These are phyloP conservation scores for Salix brachista DNA, from an alignment of 345 rosid species.

Conservation along the genomic window DNA sequence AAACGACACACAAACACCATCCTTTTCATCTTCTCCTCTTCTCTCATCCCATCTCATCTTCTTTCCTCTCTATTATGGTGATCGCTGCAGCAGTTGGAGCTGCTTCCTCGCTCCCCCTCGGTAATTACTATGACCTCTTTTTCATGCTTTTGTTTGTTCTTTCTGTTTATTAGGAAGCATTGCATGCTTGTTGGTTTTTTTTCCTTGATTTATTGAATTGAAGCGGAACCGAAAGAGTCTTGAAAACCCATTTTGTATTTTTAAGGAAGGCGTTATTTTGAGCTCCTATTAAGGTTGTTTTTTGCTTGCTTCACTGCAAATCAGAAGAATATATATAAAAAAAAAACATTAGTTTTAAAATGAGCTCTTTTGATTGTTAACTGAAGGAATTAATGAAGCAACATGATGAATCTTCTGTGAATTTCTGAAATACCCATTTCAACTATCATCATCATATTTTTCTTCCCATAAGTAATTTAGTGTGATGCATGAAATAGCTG, in stretches of 20 bases:
- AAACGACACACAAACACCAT: not conserved
- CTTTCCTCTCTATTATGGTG: conserved; percentile 47
- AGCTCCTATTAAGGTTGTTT: not conserved
- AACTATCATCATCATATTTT: not conserved
- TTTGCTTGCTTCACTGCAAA: not conserved
- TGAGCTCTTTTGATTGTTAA: not conserved
- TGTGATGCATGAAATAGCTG: not conserved
- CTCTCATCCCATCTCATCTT: not conserved
- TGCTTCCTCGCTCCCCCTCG: conserved; percentile 57
- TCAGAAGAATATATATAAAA: not conserved
- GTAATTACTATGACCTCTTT: conserved; percentile 25
- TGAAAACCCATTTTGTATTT: conserved; percentile 1
- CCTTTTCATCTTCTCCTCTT: not conserved
- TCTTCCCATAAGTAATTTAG: not conserved
- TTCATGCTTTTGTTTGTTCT: conserved; percentile 2
- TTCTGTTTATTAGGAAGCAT: not conserved
- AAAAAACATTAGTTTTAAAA: not conserved
- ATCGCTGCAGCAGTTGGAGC: conserved; percentile 37
- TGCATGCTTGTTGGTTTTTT: not conserved
- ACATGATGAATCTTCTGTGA: not conserved
- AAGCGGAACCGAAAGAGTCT: not conserved
- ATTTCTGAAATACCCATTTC: not conserved
- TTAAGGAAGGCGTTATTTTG: conserved; percentile 1
- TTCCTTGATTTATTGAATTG: not conserved
- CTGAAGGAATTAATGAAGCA: not conserved